Percentiles rank a stretch among this genome's conserved stretches.
These are phyloP conservation scores for Ceratorhiza oryzae-sativae DNA, from an alignment of 1,284 basidiomycete genomes.

Conservation along the genomic window DNA sequence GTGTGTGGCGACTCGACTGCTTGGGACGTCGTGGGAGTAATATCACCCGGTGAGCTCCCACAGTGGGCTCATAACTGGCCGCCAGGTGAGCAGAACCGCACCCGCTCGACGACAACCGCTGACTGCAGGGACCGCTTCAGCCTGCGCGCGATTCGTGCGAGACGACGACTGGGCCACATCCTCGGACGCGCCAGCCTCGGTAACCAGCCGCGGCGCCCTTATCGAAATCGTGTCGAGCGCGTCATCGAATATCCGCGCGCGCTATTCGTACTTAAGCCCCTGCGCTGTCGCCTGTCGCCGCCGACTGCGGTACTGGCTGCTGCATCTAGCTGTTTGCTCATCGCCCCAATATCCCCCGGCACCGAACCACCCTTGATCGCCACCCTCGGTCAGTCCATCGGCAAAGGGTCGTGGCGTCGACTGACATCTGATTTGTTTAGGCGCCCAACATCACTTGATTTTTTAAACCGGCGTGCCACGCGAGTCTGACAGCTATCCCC, in stretches of 20 bases:
- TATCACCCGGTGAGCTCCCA: background rate
- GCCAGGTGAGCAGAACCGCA: background rate
- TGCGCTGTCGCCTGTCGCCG: background rate
- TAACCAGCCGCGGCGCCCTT: too few species aligned
- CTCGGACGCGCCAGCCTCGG: background rate
- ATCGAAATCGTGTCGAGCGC: too few species aligned
- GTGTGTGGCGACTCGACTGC: constrained; percentile 3
- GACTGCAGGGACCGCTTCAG: too few species aligned
- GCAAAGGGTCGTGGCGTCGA: background rate
- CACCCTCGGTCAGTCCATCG: background rate
- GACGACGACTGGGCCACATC: background rate
- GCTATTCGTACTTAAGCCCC: background rate
- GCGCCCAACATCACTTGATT: background rate
- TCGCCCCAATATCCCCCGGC: background rate
- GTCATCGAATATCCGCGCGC: too few species aligned
- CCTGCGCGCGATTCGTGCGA: too few species aligned
- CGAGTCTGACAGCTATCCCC: background rate
- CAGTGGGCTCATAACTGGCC: background rate
- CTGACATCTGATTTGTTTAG: background rate
- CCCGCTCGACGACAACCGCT: background rate
- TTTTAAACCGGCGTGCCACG: constrained; percentile 5
- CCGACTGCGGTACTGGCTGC: background rate
- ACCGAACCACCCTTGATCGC: background rate
- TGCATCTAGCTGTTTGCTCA: background rate
- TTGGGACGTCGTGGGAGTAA: background rate